phyloP scores from a whole-genome alignment of 1,284 basidiomycete genomes.

The Coriolopsis trogii region DNA sequence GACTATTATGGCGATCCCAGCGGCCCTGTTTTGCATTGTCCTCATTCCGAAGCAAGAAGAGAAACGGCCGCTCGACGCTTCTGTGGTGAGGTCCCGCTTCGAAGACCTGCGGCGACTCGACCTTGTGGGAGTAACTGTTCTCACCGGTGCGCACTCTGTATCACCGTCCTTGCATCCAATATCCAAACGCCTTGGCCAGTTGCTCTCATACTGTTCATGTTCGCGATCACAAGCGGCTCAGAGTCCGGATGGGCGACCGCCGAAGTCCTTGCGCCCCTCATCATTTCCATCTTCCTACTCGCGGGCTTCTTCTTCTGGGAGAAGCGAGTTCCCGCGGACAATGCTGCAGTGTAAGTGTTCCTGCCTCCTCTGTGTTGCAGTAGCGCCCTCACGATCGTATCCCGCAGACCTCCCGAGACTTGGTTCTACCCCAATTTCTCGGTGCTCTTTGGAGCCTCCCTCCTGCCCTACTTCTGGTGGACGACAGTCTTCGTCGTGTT shows the following conservation, averaged over 20 bases:
- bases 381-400: neutral
- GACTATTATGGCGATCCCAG: constrained; percentile 34
- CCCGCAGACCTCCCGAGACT: constrained; percentile 28
- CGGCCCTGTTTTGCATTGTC: constrained; percentile 31
- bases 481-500: constrained; percentile 33
- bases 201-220: constrained; percentile 44
- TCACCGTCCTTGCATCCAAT: constrained; percentile 7
- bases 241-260: constrained; percentile 40
- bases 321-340: constrained; percentile 32
- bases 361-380: too few species aligned
- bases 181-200: constrained; percentile 21
- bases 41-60: constrained; percentile 34
- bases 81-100: neutral
- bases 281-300: constrained; percentile 39
- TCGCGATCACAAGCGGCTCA: constrained; percentile 43
- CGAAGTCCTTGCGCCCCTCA: constrained; percentile 36
- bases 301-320: constrained; percentile 45
- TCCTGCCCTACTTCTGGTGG: constrained; percentile 46
- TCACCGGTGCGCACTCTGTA: constrained; percentile 29
- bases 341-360: constrained; percentile 38
- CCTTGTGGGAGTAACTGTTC: constrained; percentile 15
- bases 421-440: constrained; percentile 29
- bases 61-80: constrained; percentile 10
- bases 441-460: constrained; percentile 38
- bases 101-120: constrained; percentile 23